These are phyloP conservation scores for Veloboletus limbatus DNA, from an alignment of 1,284 basidiomycete genomes.

Conservation along the genomic window DNA sequence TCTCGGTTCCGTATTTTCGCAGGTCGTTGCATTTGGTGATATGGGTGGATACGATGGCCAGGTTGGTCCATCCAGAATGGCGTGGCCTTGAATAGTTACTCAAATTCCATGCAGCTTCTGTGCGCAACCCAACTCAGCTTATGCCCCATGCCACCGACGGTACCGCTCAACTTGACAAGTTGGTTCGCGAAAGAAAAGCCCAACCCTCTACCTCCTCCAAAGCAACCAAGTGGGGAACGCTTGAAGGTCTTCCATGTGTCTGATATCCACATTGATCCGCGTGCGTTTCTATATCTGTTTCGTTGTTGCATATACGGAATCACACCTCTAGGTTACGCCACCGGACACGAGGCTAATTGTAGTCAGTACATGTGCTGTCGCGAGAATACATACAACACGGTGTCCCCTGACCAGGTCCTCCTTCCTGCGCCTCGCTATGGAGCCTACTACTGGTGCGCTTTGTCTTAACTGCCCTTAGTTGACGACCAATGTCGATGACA, in stretches of 20 bases:
- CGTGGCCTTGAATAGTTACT: not conserved
- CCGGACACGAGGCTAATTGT: conserved; percentile 71
- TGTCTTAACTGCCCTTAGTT: not conserved
- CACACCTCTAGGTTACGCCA: conserved; percentile 52
- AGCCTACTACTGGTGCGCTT: conserved; percentile 49
- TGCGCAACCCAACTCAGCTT: conserved; percentile 48
- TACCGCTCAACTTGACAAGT: conserved; percentile 47
- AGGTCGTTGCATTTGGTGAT: conserved; percentile 62
- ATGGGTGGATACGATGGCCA: conserved; percentile 67
- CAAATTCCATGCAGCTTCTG: conserved; percentile 37
- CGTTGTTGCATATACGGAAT: not conserved
- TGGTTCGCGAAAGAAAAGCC: conserved; percentile 71
- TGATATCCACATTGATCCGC: conserved; percentile 75
- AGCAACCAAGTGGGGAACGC: conserved; percentile 56
- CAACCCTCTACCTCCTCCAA: conserved; percentile 52
- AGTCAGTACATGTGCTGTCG: conserved; percentile 68
- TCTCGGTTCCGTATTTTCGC: conserved; percentile 58
- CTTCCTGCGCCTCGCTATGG: conserved; percentile 67
- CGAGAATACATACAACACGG: conserved; percentile 47
- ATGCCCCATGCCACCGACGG: conserved; percentile 50
- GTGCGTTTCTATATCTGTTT: conserved; percentile 34
- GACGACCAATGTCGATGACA: conserved; percentile 23
- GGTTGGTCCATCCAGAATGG: conserved; percentile 31
- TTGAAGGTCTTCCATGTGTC: conserved; percentile 74
- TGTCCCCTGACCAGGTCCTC: conserved; percentile 47